Percentiles rank a stretch among this genome's conserved stretches.
Evolutionary conservation across 352 stramenopile genomes (phyloP).

Genomic region (Phytophthora quininea): DNA sequence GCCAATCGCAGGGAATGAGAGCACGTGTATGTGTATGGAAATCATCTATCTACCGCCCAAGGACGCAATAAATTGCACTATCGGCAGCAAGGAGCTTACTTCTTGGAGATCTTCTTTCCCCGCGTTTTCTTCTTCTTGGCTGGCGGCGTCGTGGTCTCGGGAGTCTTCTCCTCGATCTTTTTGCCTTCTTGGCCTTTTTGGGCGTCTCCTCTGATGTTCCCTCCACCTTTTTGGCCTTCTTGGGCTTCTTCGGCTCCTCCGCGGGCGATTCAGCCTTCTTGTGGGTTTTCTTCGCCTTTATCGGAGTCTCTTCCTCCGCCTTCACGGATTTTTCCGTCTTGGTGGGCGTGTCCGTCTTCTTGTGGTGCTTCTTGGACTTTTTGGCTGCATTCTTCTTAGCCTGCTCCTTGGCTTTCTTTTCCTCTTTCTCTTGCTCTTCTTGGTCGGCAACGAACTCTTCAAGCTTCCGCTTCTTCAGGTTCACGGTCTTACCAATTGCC

Average conservation of each 20-base stretch:
- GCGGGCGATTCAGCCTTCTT: constrained; percentile 11
- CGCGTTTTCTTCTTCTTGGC: constrained; percentile 34
- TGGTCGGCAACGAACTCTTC: constrained; percentile 48
- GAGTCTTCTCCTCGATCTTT: constrained; percentile 13
- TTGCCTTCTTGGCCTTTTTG: constrained; percentile 18
- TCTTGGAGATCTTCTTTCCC: constrained; percentile 37
- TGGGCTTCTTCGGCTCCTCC: constrained; percentile 29
- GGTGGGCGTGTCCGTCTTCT: constrained; percentile 31
- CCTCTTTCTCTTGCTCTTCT: constrained; percentile 9
- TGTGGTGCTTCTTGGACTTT: constrained; percentile 30
- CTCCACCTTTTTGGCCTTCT: constrained; percentile 24
- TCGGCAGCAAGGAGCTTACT: constrained; percentile 23
- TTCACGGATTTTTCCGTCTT: constrained; percentile 40
- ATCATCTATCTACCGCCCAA: constrained; percentile 39
- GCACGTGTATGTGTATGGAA: constrained; percentile 38
- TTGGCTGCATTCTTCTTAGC: neutral
- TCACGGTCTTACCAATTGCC: constrained; percentile 51
- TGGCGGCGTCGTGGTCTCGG: constrained; percentile 15
- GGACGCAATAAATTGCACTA: neutral
- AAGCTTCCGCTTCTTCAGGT: constrained; percentile 71
- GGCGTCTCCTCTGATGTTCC: constrained; percentile 17
- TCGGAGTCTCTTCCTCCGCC: constrained; percentile 14
- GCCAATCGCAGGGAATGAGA: neutral
- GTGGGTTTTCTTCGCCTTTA: constrained; percentile 7
- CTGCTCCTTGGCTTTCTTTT: constrained; percentile 31